Base-by-base conservation (phyloP, 345 rosid species). In the Melastoma malabathricum region DNA sequence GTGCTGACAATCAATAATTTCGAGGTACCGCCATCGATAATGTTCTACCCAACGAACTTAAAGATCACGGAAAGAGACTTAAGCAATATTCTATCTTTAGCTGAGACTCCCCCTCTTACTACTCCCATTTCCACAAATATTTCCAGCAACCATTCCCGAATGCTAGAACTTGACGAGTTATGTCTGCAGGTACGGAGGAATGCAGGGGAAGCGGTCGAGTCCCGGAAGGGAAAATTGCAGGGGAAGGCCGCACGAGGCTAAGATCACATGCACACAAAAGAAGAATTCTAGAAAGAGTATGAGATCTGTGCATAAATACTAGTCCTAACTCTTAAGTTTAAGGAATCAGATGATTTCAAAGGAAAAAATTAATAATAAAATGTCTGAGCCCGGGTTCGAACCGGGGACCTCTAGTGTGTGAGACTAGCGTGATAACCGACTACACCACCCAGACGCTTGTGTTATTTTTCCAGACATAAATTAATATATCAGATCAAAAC, bases 381-480 rank as follows among this genome's bases (percentile, higher is more conserved):
- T 22, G 75, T 72, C 75, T 60, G 62, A 70, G 68, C 63, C 72
- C 72, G 78, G 81, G 75, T 74, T 77, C 73, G 72, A 77, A 77
- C 72, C 68, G 71, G 79, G 75, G 81, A 74, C 79, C 79, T 79
- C 66, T 74, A 72, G 76, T 70, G 85, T 74, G 85, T 74, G 77
- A 78, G 82, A 76, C 81, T 74, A 74, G 65, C 81, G 77, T 76
- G 81, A 82, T 82, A 72, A 73, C 84, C 80, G 39, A 76, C 82
- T 76, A 72, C 88, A 75, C 84, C 84, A 81, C 84, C 80, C 84
- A 73, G 82, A 78, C 83, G n/a, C n/a, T n/a, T n/a, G n/a, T n/a
- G n/a, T n/a, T n/a, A n/a, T n/a, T n/a, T n/a, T n/a, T n/a, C n/a
- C n/a, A n/a, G n/a, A n/a, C n/a, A n/a, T n/a, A n/a, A n/a, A n/a